Percentiles rank a stretch among this genome's conserved stretches.
Conservation (phyloP, 2,329 filamentous ascomycete genomes). For the Clonostachys rhizophaga region DNA sequence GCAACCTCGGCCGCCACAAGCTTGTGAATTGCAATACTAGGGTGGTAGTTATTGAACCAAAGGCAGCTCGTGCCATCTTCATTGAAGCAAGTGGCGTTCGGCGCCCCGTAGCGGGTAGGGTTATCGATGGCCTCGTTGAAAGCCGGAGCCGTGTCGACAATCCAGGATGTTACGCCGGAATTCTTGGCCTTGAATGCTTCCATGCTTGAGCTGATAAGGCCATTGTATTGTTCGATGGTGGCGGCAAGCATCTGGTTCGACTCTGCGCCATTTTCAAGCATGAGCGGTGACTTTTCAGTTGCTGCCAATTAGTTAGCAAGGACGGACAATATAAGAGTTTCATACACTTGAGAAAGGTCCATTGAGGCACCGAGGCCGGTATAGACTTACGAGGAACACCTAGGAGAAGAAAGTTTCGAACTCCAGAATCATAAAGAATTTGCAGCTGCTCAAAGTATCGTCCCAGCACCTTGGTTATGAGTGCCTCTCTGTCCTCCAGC, state of each 20-base stretch:
- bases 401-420: conserved; percentile 53
- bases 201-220: conserved; percentile 16
- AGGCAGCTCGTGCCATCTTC: conserved; percentile 34
- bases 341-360: not conserved
- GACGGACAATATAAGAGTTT: too few species aligned
- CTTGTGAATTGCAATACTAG: conserved; percentile 29
- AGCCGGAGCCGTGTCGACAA: conserved; percentile 31
- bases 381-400: conserved; percentile 43
- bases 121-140: conserved; percentile 37
- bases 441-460: conserved; percentile 33
- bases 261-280: conserved; percentile 14
- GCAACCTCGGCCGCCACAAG: conserved; percentile 30
- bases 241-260: conserved; percentile 14
- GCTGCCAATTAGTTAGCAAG: not conserved
- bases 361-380: not conserved
- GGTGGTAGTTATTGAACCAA: conserved; percentile 39
- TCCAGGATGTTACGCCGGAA: conserved; percentile 17
- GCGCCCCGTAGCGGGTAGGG: conserved; percentile 32
- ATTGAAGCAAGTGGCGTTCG: conserved; percentile 34
- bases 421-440: conserved; percentile 45
- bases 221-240: conserved; percentile 31
- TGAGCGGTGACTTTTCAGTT: conserved; percentile 25
- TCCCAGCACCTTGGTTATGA: conserved; percentile 34
- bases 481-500: conserved; percentile 19
- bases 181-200: conserved; percentile 25